phyloP scores from a whole-genome alignment of 768 basidiomycete species.

The Lentinula boryana region DNA sequence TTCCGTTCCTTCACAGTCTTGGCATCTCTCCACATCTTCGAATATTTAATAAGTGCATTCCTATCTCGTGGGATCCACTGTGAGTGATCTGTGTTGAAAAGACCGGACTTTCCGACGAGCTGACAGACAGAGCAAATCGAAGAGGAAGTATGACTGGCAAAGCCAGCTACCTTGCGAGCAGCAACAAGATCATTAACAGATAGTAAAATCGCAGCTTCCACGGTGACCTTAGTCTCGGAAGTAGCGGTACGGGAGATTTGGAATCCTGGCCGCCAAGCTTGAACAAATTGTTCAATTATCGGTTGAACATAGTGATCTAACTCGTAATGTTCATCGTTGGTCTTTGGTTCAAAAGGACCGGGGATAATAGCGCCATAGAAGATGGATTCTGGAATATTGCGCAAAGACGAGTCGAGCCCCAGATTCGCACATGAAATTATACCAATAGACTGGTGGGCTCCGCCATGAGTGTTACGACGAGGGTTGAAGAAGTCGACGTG shows the following conservation, averaged over 20 bases:
- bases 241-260: slow-evolving; percentile 12
- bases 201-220: slow-evolving; percentile 14
- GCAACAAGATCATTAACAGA: slow-evolving; percentile 25
- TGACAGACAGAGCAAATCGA: slow-evolving; percentile 24
- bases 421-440: slow-evolving; percentile 20
- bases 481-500: slow-evolving; percentile 1
- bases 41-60: slow-evolving; percentile 11
- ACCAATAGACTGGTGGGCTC: slow-evolving; percentile 21
- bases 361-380: slow-evolving; percentile 30
- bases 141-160: slow-evolving; percentile 11
- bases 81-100: slow-evolving; percentile 18
- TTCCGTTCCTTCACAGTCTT: slow-evolving; percentile 8
- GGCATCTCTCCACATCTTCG: slow-evolving; percentile 18
- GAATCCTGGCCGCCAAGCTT: slow-evolving; percentile 23
- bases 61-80: slow-evolving; percentile 16
- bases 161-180: slow-evolving; percentile 19
- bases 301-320: slow-evolving; percentile 28
- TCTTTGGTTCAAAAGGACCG: slow-evolving; percentile 27
- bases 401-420: not conserved
- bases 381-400: slow-evolving; percentile 23
- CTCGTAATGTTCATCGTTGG: slow-evolving; percentile 9
- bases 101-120: slow-evolving; percentile 12
- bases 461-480: slow-evolving; percentile 16
- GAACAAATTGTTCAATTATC: slow-evolving; percentile 27
- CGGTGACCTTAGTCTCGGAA: slow-evolving; percentile 8